Percentiles rank a stretch among this genome's conserved stretches.
These are phyloP conservation scores for Picochlorum sp. DNA, from an alignment of 139 green algal species.

Conservation along the genomic window DNA sequence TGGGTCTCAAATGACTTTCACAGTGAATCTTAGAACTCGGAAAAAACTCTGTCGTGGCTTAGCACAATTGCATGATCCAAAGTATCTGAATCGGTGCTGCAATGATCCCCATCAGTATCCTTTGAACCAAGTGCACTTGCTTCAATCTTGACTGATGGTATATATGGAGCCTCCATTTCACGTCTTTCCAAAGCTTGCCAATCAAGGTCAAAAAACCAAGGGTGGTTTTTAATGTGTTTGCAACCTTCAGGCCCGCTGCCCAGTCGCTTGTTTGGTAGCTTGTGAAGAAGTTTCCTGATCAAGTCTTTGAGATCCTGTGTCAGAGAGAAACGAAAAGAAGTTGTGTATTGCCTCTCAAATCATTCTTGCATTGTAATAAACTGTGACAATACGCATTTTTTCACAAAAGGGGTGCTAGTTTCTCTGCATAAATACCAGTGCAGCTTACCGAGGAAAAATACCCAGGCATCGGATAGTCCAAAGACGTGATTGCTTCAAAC, in stretches of 20 bases:
- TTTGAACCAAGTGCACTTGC: no score
- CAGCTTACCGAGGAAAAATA: slow-evolving; percentile 48
- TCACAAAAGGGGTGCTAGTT: neutral
- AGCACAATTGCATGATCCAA: no score
- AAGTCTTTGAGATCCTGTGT: slow-evolving; percentile 49
- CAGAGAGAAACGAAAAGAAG: no score
- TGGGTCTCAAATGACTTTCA: no score
- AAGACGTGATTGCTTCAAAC: slow-evolving; percentile 70
- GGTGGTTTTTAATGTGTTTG: slow-evolving; percentile 65
- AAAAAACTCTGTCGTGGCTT: no score
- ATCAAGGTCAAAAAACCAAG: slow-evolving; percentile 82
- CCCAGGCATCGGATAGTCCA: slow-evolving; percentile 43
- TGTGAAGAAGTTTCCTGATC: slow-evolving; percentile 60
- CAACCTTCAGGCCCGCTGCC: slow-evolving; percentile 45
- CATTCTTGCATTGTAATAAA: neutral
- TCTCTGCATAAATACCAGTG: neutral
- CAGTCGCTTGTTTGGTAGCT: slow-evolving; percentile 54
- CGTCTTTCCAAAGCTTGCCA: slow-evolving; percentile 58
- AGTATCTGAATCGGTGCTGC: no score
- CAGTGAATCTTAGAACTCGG: no score
- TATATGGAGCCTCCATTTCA: slow-evolving; percentile 46
- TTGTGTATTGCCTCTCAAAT: neutral
- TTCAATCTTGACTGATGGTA: no score
- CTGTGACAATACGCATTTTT: no score
- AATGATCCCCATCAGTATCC: no score